Evolutionary conservation across 768 basidiomycete species (phyloP), one percentile per base, ranked within the genome.

Genomic region (Suillus weaverae): DNA sequence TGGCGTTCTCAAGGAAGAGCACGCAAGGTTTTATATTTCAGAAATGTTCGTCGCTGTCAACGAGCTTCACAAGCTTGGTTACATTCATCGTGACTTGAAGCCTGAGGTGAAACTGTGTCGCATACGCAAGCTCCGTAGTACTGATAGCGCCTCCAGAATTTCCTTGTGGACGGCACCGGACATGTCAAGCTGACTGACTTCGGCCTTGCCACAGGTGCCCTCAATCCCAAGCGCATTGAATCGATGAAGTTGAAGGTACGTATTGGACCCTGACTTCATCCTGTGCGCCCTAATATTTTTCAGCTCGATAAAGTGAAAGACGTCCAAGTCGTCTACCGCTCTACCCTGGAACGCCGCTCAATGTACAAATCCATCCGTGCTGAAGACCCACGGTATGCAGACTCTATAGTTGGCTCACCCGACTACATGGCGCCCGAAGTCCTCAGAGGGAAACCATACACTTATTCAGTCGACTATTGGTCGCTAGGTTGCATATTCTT

Each of bases 341-440:
- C 93, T 20, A 99, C 97, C 0, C 83, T 98, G 64, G 97, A 99
- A 76, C 86, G 97, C 65, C 89, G 96, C 62, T 96, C 95, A 22
- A 88, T 99, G 67, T 99, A 98, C 78, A 91, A 92, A 62, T 95
- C 94, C 54, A 87, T 99, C 72, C 86, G 97, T 6, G 88, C 91
- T 66, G 89, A 91, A 72, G 94, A 98, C 71, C 89, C 94, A 6
- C 89, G 96, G 50, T 97, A 95, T 69, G 97, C 97, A 22, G 95
- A 99, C 74, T 97, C 95, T 16, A 92, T 99, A 66, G 97, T 99
- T 38, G 97, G 97, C 8, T 96, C 94, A 1, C 97, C 97, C 0
- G 97, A 99, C 77, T 99, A 99, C 77, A 99, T 99, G 97, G 88
- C 97, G 1, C 92, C 93, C 0, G 93, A 95, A 73, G 95, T 98